phyloP scores from a whole-genome alignment of 2,329 filamentous ascomycete species.

The Calonectria pteridis region DNA sequence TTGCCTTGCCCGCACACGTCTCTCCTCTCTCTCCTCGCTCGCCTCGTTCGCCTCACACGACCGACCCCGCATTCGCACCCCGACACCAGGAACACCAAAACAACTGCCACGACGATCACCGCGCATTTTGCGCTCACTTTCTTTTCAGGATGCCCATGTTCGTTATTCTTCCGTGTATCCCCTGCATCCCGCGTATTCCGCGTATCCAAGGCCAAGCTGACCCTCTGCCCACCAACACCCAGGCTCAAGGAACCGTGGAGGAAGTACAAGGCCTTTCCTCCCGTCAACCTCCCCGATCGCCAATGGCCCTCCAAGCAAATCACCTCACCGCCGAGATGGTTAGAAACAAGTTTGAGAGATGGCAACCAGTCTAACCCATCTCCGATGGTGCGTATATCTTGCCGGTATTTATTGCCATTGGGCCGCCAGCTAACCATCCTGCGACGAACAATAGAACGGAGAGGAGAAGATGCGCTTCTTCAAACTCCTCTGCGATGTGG shows the following conservation, averaged over 20 bases:
- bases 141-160: conserved; percentile 1
- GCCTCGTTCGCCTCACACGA: not conserved
- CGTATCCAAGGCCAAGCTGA: not conserved
- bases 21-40: not conserved
- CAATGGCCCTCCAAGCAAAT: conserved; percentile 89
- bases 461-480: conserved; percentile 97
- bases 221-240: not conserved
- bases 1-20: not conserved
- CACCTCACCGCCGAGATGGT: conserved; percentile 89
- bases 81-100: not conserved
- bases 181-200: not conserved
- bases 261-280: conserved; percentile 79
- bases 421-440: conserved; percentile 18
- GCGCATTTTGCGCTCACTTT: not conserved
- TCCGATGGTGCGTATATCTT: not conserved
- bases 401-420: conserved; percentile 5
- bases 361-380: conserved; percentile 81
- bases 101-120: not conserved
- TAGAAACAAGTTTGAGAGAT: conserved; percentile 86
- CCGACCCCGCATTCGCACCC: not conserved
- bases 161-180: not conserved
- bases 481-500: conserved; percentile 90
- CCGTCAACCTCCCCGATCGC: conserved; percentile 72
- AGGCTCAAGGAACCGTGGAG: conserved; percentile 82
- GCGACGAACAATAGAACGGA: conserved; percentile 73